Evolutionary conservation across 1,284 basidiomycete species (phyloP), one percentile per base, ranked within the genome.

Genomic region (Flammula alnicola): DNA sequence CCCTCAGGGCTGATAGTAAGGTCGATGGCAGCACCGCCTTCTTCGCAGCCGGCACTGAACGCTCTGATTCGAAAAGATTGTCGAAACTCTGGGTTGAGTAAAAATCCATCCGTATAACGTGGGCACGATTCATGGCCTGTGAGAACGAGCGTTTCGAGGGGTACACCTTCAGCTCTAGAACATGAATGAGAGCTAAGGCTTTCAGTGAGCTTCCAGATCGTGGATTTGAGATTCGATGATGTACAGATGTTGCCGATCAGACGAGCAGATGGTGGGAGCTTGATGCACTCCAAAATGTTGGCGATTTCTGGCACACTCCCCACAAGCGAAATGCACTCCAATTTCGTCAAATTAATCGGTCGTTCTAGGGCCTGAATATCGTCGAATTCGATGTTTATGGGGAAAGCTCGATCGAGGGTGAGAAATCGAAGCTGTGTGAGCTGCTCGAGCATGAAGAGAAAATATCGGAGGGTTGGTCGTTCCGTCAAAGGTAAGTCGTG

Each of bases 401-500:
- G 60, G 40, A 61, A 60, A 22, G 59, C 51, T 19, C 48, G 54
- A 52, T 63, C 52, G 26, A 73, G 63, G 16, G 62, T 66, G 11
- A 73, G 58, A 49, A 66, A 57, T 46, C 67, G 61, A 20, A 73
- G 64, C 31, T 62, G 53, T 2, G 58, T 55, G 26, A 70, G 65
- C n/a, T 61, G 59, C 32, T 63, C 63, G 20, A 73, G 59, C 32
- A 69, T 58, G 36, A 45, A 61, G 7, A 70, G 49, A 44, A 73
- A 67, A 32, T 69, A 60, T 0, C 60, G 63, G 32, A 62, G 58
- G 1, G 63, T 63, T 7, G 67, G 68, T 45, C 65, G 66, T 60
- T 72, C 68, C 11, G 63, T 66, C 17, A 61, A 54, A 2, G 69
- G 70, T 38, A 71, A 58, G 49, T 70, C 55, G 47, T 68, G 56